Base-by-base conservation (phyloP, 176 grass and related monocot species). In the Zea mays region DNA sequence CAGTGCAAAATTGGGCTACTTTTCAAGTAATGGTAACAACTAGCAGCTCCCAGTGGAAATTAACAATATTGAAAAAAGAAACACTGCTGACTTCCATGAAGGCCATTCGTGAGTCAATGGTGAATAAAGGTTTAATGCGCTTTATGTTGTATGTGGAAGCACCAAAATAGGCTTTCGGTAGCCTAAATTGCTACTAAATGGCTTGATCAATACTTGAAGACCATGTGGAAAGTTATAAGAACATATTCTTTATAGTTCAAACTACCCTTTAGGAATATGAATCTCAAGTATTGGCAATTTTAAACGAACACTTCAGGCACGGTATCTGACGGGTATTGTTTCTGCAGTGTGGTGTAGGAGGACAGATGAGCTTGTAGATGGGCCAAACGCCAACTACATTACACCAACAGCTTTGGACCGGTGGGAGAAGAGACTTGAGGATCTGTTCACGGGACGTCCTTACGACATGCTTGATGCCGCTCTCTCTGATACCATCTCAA, bases 391-490 rank as follows among this genome's bases (percentile, higher is more conserved):
- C 6, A 89, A 92, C 6, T 92, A 95, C 57, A 98, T 98, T 56
- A 98, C 96, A 4, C 96, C 96, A 3, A 90, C 88, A 20, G 96
- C 96, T 10, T 15, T 98, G 69, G 91, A 94, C 62, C 57, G 96
- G 70, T 98, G 96, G 96, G 96, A 94, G 47, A 74, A 62, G 59
- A 90, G 92, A 71, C 86, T 98, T 65, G 95, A 98, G 45, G 91
- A 98, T 86, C 87, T 98, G 6, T 94, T 98, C 65, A 27, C 62
- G 0, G 91, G 95, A 7, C 79, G 76, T 62, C 92, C 95, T 72
- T 98, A 94, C 10, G 95, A 98, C 81, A 98, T 98, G 95, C 86
- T 98, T 12, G 95, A 98, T 75, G 95, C 95, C 0, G 91, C 91
- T 57, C 91, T 98, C 55, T 98, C 95, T 37, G 91, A 98, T 36